Base-by-base conservation (phyloP, 2,329 filamentous ascomycete genomes). In the Cercospora citrullina region DNA sequence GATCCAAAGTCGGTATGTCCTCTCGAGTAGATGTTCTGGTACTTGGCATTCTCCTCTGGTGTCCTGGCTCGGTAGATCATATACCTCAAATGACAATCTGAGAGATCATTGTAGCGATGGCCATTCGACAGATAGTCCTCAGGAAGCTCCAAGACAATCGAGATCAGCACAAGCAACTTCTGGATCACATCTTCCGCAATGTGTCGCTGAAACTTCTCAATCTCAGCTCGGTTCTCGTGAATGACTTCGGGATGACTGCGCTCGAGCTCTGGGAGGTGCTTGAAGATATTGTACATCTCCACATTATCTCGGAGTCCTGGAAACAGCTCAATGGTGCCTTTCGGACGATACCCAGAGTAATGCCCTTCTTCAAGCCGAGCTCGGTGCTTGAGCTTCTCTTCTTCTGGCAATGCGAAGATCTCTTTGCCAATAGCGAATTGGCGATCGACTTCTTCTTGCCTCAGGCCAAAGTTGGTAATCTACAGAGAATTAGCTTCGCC, bases 381-480 rank as follows among this genome's bases (percentile, higher is more conserved):
- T 51, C 80, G 82, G 69, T 85, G 87, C 70, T 86, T 86, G 62
- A 86, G 81, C 72, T 89, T 90, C 73, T 90, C 87, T 9, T 87
- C 84, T 0, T 82, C 79, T 0, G 87, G 81, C 0, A 89, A 79
- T 4, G 83, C 75, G 72, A 89, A 89, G 69, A 90, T 84, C 39
- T 85, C 81, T 66, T 86, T 86, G 1, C 84, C 87, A 2, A 90
- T 82, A 12, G 87, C 86, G 69, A 89, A 90, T 70, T 90, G 87
- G 5, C 81, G 80, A 70, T 89, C 84, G 1, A 90, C 82, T 74
- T 87, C 80, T 58, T 88, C 86, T 74, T 89, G 86, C 0, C 78
- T 79, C n/a, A 90, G 81, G 33, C 87, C 87, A 69, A 86, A 89
- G 77, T 89, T 88, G 67, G 84, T 85, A 21, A 73, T 72, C 65